Evolutionary conservation across 1,139 yeast species (phyloP).

Genomic region (Barnettozyma hawaiiensis): DNA sequence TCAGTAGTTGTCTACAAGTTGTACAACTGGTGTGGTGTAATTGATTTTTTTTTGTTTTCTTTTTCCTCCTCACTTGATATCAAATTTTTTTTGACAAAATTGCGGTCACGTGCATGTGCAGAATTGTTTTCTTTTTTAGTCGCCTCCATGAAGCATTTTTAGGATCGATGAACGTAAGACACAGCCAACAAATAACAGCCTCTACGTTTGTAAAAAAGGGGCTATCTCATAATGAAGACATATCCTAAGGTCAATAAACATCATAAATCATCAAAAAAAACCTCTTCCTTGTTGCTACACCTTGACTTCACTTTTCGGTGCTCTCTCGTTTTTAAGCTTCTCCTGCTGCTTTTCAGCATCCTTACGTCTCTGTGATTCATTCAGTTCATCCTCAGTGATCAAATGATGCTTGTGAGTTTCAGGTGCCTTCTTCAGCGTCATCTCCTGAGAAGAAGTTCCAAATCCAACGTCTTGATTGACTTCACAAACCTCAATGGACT

Average conservation of each 20-base stretch:
- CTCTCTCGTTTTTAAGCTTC: neutral
- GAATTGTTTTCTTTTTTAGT: too few relatives aligned
- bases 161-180: too few relatives aligned
- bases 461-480: constrained; percentile 30
- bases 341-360: constrained; percentile 18
- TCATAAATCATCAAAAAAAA: constrained; percentile 1
- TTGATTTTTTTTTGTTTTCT: neutral
- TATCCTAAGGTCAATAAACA: neutral
- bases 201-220: too few relatives aligned
- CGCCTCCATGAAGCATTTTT: too few relatives aligned
- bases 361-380: constrained; percentile 25
- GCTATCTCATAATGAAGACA: neutral
- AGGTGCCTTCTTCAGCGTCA: constrained; percentile 18
- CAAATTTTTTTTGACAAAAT: neutral
- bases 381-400: constrained; percentile 47
- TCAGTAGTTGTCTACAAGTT: too few relatives aligned
- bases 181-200: too few relatives aligned
- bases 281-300: neutral
- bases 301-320: neutral
- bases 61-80: neutral
- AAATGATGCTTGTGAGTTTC: constrained; percentile 49
- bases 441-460: constrained; percentile 5
- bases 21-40: too few relatives aligned
- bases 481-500: constrained; percentile 32
- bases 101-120: constrained; percentile 1